Evolutionary conservation across 2,329 filamentous ascomycete species (phyloP).

Genomic region (Talaromyces sp.): DNA sequence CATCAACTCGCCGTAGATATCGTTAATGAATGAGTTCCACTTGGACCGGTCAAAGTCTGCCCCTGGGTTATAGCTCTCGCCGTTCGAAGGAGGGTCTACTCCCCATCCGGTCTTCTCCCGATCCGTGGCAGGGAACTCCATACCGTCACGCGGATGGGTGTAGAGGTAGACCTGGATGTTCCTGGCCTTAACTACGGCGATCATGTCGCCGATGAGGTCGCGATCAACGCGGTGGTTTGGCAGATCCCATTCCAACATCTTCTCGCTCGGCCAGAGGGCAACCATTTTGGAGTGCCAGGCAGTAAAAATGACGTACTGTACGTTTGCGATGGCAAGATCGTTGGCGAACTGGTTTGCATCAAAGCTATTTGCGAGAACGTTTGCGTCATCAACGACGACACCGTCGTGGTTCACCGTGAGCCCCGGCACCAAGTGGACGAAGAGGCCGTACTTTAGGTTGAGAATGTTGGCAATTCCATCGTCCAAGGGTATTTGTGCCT

Average conservation of each 20-base stretch:
- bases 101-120: conserved; percentile 1
- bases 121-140: not conserved
- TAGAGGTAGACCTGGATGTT: conserved; percentile 5
- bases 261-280: conserved; percentile 3
- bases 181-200: not conserved
- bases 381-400: not conserved
- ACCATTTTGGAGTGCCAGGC: conserved; percentile 3
- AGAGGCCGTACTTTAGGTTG: conserved; percentile 6
- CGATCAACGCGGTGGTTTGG: conserved; percentile 2
- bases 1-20: conserved; percentile 3
- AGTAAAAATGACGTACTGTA: conserved; percentile 5
- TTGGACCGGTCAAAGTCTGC: conserved; percentile 4
- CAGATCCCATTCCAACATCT: conserved; percentile 4
- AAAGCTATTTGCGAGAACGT: not conserved
- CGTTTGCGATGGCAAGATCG: conserved; percentile 1
- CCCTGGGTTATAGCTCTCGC: not conserved
- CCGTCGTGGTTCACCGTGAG: conserved; percentile 3
- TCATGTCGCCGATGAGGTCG: conserved; percentile 3
- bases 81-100: not conserved
- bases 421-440: not conserved
- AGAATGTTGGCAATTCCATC: conserved; percentile 1
- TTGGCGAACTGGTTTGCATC: not conserved
- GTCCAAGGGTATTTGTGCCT: not conserved
- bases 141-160: conserved; percentile 4
- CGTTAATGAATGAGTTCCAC: conserved; percentile 3